Base-by-base conservation (phyloP, 345 rosid species). In the Arabis hirsuta region DNA sequence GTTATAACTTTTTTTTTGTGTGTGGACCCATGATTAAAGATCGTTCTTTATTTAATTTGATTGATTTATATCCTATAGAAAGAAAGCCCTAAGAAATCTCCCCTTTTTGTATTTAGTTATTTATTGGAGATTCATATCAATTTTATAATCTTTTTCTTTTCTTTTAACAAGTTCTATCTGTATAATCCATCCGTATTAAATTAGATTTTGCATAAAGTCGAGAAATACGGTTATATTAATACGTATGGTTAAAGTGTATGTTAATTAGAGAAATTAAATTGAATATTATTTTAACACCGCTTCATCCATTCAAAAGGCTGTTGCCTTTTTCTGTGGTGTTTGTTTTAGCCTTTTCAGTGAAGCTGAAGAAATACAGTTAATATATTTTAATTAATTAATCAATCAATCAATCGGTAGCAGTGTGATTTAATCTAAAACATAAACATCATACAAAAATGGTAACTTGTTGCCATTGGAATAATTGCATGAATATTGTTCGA, bases 341-440 rank as follows among this genome's bases (percentile, higher is more conserved):
- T 47, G 53, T 55, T 62, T 54, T 34, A 68, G 53, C 79, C 70
- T 76, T 69, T 76, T 45, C 4, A 69, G 65, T 69, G 75, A 76
- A 63, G 79, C 71, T 62, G 51, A 76, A 62, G 60, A 54, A 69
- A 76, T 14, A 36, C 9, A 9, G 51, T 36, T 39, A 39, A 4
- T 26, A 54, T 31, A 51, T 61, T 34, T 16, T 47, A 47, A 24
- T 70, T 41, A 38, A 38, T 36, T 31, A 41, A 58, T 41, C 14
- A 22, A 52, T 39, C 16, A 66, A 54, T 32, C 27, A 42, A 54
- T 36, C 39, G 14, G 22, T 27, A 34, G 22, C 14, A 9, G 56
- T 45, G 38, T 64, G 14, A 29, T 27, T 36, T 65, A 61, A 51
- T 29, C 5, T 14, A 14, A 67, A 41, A 12, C 9, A 3, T 13